Evolutionary conservation across 2,329 filamentous ascomycete genomes (phyloP).

Genomic region (Calonectria henricotiae): DNA sequence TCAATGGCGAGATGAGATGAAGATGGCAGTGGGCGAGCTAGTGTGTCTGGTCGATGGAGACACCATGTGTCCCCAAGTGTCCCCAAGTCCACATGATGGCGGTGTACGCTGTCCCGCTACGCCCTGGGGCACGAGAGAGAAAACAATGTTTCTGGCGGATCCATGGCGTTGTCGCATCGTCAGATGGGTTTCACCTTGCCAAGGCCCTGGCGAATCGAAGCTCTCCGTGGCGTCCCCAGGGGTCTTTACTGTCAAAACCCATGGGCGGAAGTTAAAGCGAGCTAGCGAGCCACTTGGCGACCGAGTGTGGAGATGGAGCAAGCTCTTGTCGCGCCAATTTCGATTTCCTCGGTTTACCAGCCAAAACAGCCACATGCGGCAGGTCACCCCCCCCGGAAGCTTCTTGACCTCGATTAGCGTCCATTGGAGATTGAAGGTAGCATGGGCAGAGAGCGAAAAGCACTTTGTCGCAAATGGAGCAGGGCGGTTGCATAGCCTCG

Average conservation of each 20-base stretch:
- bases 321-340: constrained; percentile 27
- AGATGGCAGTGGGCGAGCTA: constrained; percentile 17
- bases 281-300: constrained; percentile 14
- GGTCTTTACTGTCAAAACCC: constrained; percentile 31
- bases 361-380: constrained; percentile 8
- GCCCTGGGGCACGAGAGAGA: constrained; percentile 3
- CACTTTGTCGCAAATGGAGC: constrained; percentile 18
- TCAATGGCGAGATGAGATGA: constrained; percentile 34
- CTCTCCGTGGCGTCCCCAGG: constrained; percentile 10
- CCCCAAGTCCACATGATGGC: constrained; percentile 19
- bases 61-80: background rate
- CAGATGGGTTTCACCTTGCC: constrained; percentile 33
- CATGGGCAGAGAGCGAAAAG: constrained; percentile 16
- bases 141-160: constrained; percentile 24
- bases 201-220: constrained; percentile 37
- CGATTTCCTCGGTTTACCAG: constrained; percentile 21
- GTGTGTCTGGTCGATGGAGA: constrained; percentile 8
- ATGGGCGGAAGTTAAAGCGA: constrained; percentile 29
- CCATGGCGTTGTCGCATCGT: constrained; percentile 20
- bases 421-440: constrained; percentile 29
- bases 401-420: constrained; percentile 11
- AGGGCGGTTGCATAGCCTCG: constrained; percentile 31
- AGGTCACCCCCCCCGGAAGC: constrained; percentile 2
- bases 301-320: background rate
- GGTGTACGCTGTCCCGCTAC: constrained; percentile 21